phyloP scores from a whole-genome alignment of 2,329 filamentous ascomycete genomes.

The Talaromyces albobiverticillius region DNA sequence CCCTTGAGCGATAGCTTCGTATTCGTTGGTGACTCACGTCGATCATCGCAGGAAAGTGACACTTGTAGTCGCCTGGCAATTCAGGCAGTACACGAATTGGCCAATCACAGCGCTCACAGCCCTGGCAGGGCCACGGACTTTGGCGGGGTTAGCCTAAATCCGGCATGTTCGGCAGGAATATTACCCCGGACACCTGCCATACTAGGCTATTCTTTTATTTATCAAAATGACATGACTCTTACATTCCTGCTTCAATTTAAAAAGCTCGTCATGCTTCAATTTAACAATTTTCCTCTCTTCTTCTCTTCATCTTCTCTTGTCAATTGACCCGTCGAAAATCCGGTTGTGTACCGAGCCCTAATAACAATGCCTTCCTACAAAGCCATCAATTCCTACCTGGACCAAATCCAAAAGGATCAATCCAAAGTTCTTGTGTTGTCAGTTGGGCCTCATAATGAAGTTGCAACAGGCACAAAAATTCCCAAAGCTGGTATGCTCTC shows the following conservation, averaged over 20 bases:
- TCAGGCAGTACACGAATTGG: too few species aligned
- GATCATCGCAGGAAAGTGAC: too few species aligned
- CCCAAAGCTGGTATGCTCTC: conserved; percentile 27
- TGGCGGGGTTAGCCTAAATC: conserved; percentile 9
- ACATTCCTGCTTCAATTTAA: neutral
- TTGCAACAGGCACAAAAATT: conserved; percentile 30
- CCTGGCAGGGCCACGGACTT: conserved; percentile 4
- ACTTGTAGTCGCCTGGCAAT: too few species aligned
- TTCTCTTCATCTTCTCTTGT: neutral
- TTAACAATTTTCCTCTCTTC: too few species aligned
- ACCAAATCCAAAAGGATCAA: conserved; percentile 28
- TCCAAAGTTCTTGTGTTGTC: conserved; percentile 33
- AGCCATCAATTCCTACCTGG: conserved; percentile 19
- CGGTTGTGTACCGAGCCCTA: too few species aligned
- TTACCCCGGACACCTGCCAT: neutral
- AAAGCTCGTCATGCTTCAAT: neutral
- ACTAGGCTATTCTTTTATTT: neutral
- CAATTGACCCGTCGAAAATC: neutral
- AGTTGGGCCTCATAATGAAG: conserved; percentile 23
- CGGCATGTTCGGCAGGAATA: conserved; percentile 1
- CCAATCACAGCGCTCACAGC: neutral
- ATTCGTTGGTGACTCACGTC: too few species aligned
- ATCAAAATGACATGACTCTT: too few species aligned
- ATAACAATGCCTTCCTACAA: conserved; percentile 19
- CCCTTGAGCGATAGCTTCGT: too few species aligned